Percentiles rank a stretch among this genome's conserved stretches.
These are phyloP conservation scores for Russula earlei DNA, from an alignment of 768 basidiomycete genomes.

Conservation along the genomic window DNA sequence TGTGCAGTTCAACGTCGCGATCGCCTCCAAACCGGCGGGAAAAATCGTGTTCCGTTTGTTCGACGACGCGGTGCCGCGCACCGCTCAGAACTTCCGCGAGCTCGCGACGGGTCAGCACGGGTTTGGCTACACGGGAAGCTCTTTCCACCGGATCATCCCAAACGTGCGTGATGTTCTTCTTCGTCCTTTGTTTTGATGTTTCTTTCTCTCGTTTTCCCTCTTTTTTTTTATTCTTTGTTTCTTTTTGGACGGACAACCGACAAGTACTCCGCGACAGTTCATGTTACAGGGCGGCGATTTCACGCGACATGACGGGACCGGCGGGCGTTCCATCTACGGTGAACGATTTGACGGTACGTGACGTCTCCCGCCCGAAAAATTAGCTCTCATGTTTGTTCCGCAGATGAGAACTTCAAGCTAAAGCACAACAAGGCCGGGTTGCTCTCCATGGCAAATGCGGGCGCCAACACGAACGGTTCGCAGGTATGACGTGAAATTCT, in stretches of 20 bases:
- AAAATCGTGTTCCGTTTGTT: slow-evolving; percentile 78
- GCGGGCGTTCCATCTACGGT: slow-evolving; percentile 34
- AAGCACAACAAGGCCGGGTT: slow-evolving; percentile 32
- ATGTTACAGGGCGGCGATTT: slow-evolving; percentile 36
- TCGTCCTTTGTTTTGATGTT: too few relatives aligned
- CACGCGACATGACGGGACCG: slow-evolving; percentile 29
- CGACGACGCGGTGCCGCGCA: slow-evolving; percentile 76
- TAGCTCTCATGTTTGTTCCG: neutral
- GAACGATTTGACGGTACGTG: slow-evolving; percentile 27
- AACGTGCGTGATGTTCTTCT: slow-evolving; percentile 27
- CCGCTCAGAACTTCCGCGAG: slow-evolving; percentile 73
- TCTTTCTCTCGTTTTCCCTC: too few relatives aligned
- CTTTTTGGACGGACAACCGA: neutral
- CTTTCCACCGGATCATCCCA: slow-evolving; percentile 54
- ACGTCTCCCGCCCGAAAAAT: too few relatives aligned
- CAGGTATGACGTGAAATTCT: slow-evolving; percentile 26
- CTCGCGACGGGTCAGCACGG: slow-evolving; percentile 58
- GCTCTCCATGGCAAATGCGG: slow-evolving; percentile 45
- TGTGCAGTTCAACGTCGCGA: slow-evolving; percentile 52
- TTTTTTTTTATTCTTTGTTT: neutral
- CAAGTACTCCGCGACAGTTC: slow-evolving; percentile 23
- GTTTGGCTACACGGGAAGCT: slow-evolving; percentile 61
- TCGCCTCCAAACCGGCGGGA: slow-evolving; percentile 51
- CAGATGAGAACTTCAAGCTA: slow-evolving; percentile 34
- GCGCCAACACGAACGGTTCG: slow-evolving; percentile 42